A percentile compares a stretch with the other conserved stretches of the same genome.
Conservation (phyloP, 352 stramenopile species). For the Pythium graminicola region DNA sequence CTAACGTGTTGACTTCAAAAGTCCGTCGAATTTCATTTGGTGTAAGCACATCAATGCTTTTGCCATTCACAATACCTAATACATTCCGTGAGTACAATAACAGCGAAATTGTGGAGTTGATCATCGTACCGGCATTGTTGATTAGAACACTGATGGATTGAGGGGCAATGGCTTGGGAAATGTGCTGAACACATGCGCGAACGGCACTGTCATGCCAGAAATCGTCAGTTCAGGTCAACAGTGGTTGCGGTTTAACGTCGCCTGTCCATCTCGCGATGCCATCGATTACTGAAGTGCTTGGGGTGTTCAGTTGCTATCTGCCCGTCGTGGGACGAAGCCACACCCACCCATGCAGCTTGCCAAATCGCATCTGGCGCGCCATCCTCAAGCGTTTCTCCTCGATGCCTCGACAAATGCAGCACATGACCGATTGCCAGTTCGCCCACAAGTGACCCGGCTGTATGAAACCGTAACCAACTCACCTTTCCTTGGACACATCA, state of each 20-base stretch:
- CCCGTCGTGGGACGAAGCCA: too few species aligned
- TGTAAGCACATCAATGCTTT: constrained; percentile 23
- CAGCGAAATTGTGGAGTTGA: constrained; percentile 11
- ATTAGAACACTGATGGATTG: constrained; percentile 25
- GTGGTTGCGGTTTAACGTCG: not conserved
- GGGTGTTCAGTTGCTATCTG: too few species aligned
- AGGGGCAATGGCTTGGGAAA: constrained; percentile 10
- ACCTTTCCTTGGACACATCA: constrained; percentile 59
- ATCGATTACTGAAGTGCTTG: not conserved
- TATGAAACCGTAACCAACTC: constrained; percentile 2
- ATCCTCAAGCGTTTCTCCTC: not conserved
- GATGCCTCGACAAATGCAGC: not conserved
- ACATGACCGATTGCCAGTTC: not conserved
- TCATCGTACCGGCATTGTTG: constrained; percentile 28
- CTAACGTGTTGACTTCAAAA: constrained; percentile 38
- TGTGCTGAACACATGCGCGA: constrained; percentile 9
- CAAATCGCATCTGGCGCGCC: not conserved
- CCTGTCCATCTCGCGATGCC: not conserved
- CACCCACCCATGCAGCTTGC: not conserved
- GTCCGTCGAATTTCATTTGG: constrained; percentile 17
- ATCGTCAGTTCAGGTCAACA: not conserved
- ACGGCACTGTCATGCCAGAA: constrained; percentile 18
- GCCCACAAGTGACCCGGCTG: too few species aligned
- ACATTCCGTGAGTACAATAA: not conserved
- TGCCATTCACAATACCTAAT: constrained; percentile 28